phyloP scores from a whole-genome alignment of 148 eudicot genomes.

The Spergularia marina region DNA sequence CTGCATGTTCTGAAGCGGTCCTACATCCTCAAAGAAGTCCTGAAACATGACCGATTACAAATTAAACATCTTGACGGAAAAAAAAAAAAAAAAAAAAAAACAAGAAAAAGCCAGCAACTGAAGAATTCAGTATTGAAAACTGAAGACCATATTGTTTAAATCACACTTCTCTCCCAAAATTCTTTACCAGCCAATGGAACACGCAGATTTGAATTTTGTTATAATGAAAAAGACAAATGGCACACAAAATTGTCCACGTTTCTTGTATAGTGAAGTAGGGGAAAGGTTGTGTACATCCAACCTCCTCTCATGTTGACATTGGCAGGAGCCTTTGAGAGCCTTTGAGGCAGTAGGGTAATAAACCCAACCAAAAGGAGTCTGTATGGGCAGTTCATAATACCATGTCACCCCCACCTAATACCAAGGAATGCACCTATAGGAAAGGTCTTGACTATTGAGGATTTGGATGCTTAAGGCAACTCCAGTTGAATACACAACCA shows the following conservation, averaged over 20 bases:
- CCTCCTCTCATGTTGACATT: too few relatives aligned
- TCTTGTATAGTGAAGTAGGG: too few relatives aligned
- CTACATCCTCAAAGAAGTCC: constrained; percentile 96
- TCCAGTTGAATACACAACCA: background rate
- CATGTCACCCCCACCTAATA: too few relatives aligned
- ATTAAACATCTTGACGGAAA: too few relatives aligned
- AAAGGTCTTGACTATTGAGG: too few relatives aligned
- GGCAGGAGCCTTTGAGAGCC: too few relatives aligned
- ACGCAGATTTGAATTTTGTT: background rate
- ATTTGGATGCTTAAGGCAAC: too few relatives aligned
- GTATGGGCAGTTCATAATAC: too few relatives aligned
- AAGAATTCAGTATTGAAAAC: background rate
- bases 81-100: too few relatives aligned
- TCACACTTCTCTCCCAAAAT: background rate
- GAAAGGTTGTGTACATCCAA: too few relatives aligned
- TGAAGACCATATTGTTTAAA: background rate
- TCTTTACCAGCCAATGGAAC: background rate
- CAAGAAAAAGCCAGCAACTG: constrained; percentile 4
- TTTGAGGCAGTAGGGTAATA: too few relatives aligned
- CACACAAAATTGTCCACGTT: background rate
- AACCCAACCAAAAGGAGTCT: too few relatives aligned
- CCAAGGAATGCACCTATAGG: background rate
- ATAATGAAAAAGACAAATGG: background rate
- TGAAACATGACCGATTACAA: constrained; percentile 18
- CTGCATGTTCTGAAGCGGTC: constrained; percentile 85